A percentile compares a stretch with the other conserved stretches of the same genome.
Evolutionary conservation across 768 basidiomycete species (phyloP).

Genomic region (Amyloporia xantha): DNA sequence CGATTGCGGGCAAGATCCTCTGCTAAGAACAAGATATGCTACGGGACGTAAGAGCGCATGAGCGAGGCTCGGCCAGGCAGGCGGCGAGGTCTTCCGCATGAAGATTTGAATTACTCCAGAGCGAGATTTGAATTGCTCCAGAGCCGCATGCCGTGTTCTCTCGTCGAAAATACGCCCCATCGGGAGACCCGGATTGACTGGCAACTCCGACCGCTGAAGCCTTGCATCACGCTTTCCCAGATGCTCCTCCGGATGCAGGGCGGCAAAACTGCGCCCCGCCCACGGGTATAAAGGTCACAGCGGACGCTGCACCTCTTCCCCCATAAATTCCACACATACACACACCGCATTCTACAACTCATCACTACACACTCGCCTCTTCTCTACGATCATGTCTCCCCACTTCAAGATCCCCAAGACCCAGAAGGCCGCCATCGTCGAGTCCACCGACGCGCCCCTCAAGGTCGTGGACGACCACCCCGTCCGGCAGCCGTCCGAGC

Average conservation of each 20-base stretch:
- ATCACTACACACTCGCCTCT: not conserved
- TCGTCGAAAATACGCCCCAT: not conserved
- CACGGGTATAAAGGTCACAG: not conserved
- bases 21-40: not conserved
- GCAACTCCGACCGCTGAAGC: not conserved
- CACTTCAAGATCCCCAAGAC: conserved; percentile 32
- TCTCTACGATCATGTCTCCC: conserved; percentile 16
- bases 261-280: not conserved
- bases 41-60: not conserved
- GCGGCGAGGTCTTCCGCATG: not conserved
- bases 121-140: not conserved
- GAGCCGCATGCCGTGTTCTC: no score
- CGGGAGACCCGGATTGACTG: not conserved
- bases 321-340: not conserved
- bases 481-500: conserved; percentile 49
- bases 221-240: not conserved
- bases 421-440: conserved; percentile 37
- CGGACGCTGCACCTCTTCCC: not conserved
- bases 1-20: not conserved
- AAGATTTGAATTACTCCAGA: not conserved
- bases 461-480: conserved; percentile 38
- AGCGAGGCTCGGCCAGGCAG: not conserved
- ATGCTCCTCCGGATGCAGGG: not conserved
- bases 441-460: conserved; percentile 23
- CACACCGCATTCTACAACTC: no score